Percentiles rank a stretch among this genome's conserved stretches.
These are phyloP conservation scores for Mucor indicus DNA, from an alignment of 371 early-diverging fungal genomes.

Conservation along the genomic window DNA sequence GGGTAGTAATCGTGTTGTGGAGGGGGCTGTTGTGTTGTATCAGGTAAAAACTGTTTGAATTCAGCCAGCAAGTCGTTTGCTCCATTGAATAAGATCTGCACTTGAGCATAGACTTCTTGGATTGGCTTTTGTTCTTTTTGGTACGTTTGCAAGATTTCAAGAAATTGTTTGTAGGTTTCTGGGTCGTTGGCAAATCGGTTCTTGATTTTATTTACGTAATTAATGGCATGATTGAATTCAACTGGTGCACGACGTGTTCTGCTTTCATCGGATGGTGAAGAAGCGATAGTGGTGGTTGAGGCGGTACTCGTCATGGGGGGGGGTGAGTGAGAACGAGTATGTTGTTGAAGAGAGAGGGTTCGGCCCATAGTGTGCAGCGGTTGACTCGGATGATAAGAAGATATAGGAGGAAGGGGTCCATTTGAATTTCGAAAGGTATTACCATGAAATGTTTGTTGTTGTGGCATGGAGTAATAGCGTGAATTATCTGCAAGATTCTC, in stretches of 20 bases:
- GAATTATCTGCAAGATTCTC: background rate
- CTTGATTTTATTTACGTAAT: constrained; percentile 97
- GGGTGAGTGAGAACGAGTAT: background rate
- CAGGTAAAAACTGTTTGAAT: constrained; percentile 95
- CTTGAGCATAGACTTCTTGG: constrained; percentile 90
- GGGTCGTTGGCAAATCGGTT: constrained; percentile 86
- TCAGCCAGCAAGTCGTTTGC: constrained; percentile 91
- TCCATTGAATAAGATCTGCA: constrained; percentile 77
- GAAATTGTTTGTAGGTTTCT: constrained; percentile 89
- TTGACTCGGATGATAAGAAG: constrained; percentile 4
- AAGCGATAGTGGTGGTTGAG: background rate
- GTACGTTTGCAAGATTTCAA: constrained; percentile 94
- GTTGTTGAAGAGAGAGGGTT: background rate
- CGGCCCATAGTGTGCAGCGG: background rate
- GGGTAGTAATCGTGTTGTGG: background rate
- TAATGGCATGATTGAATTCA: constrained; percentile 97
- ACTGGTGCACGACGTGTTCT: constrained; percentile 36
- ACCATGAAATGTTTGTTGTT: background rate
- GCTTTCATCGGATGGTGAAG: background rate
- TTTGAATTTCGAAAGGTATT: background rate
- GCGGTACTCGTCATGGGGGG: background rate
- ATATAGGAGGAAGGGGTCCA: constrained; percentile 7
- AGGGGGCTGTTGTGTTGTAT: constrained; percentile 29
- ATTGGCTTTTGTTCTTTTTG: constrained; percentile 90
- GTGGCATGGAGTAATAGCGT: background rate